Conservation (phyloP, 1,284 basidiomycete species). For the Austroboletus novae-zelandiae region DNA sequence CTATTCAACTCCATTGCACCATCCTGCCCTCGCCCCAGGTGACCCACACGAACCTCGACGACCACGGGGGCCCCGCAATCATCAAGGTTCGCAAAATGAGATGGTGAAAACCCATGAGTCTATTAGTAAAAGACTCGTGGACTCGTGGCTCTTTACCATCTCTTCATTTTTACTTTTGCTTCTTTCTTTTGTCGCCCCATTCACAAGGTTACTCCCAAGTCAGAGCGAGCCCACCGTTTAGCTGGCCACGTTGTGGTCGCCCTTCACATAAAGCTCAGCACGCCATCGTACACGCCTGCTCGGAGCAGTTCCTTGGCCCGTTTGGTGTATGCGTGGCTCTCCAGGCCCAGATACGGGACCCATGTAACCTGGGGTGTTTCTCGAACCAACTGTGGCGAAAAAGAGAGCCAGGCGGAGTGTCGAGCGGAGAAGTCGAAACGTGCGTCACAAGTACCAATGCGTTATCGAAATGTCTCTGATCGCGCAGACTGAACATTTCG, state of each 20-base stretch:
- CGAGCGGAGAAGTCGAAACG: conserved; percentile 10
- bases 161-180: no score
- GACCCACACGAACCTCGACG: no score
- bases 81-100: no score
- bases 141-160: no score
- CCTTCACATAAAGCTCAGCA: conserved; percentile 81
- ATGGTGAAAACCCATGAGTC: no score
- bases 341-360: conserved; percentile 82
- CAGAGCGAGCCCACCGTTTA: conserved; percentile 73
- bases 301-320: conserved; percentile 61
- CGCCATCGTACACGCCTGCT: conserved; percentile 66
- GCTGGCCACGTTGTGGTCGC: conserved; percentile 58
- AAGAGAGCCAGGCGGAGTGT: background rate
- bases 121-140: no score
- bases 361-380: conserved; percentile 69
- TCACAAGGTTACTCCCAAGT: conserved; percentile 75
- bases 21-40: no score
- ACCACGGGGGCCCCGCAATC: no score
- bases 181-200: conserved; percentile 74
- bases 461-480: conserved; percentile 75
- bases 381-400: conserved; percentile 54
- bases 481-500: conserved; percentile 82
- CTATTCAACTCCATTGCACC: no score
- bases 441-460: conserved; percentile 70
- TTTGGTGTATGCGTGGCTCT: conserved; percentile 61